These are phyloP conservation scores for Aspergillus leporis DNA, from an alignment of 495 filamentous ascomycete species.

Conservation along the genomic window DNA sequence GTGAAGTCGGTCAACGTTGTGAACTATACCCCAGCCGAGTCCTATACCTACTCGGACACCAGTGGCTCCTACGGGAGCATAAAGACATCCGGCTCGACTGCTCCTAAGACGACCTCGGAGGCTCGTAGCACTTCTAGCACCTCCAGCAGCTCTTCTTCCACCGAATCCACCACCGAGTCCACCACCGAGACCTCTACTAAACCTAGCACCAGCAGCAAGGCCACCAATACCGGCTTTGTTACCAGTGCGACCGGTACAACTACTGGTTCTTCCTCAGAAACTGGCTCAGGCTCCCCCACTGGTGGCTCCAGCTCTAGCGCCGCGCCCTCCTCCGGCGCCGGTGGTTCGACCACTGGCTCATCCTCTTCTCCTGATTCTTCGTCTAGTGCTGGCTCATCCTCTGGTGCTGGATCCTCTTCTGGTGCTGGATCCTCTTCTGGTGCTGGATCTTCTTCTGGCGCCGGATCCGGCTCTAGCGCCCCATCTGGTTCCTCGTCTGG, in stretches of 20 bases:
- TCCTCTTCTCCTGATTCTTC: background rate
- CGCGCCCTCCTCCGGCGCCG: conserved; percentile 12
- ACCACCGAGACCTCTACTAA: conserved; percentile 10
- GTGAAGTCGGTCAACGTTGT: conserved; percentile 50
- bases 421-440: conserved; percentile 24
- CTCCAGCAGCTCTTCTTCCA: conserved; percentile 12
- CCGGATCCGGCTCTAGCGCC: conserved; percentile 22
- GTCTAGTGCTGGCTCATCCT: conserved; percentile 13
- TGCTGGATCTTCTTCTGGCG: conserved; percentile 21
- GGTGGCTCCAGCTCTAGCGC: conserved; percentile 19
- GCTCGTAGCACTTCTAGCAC: conserved; percentile 5
- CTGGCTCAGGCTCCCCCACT: background rate
- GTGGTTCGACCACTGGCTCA: conserved; percentile 18
- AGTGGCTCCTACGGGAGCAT: conserved; percentile 39
- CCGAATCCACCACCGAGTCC: conserved; percentile 9
- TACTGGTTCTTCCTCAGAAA: conserved; percentile 1
- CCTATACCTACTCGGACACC: conserved; percentile 42
- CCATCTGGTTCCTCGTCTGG: conserved; percentile 11
- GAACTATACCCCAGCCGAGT: conserved; percentile 36
- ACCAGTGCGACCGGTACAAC: conserved; percentile 5
- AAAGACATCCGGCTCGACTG: conserved; percentile 22
- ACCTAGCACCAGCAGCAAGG: conserved; percentile 4
- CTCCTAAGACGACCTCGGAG: conserved; percentile 7
- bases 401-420: conserved; percentile 22
- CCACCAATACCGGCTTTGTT: conserved; percentile 8